Evolutionary conservation across 225 moss, liverwort and hornwort species (phyloP).

Genomic region (Marchantia paleacea): DNA sequence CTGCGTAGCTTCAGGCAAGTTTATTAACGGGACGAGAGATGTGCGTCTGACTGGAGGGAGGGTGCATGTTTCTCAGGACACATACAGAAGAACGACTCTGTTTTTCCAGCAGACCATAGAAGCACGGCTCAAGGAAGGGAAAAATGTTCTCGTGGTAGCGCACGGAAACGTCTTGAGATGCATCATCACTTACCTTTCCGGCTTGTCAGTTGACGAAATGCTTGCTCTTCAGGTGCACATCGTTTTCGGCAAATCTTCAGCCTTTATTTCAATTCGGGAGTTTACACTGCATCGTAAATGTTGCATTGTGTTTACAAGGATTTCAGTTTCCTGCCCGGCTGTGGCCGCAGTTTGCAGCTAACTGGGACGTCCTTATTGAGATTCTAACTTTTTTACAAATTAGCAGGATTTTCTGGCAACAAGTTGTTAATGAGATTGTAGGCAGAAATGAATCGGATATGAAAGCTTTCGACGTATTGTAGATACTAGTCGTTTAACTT

Average conservation of each 20-base stretch:
- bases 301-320: background rate
- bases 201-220: conserved; percentile 73
- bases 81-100: conserved; percentile 56
- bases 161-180: conserved; percentile 92
- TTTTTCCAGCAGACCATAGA: conserved; percentile 71
- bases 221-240: conserved; percentile 72
- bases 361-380: no score
- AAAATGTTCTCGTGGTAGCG: conserved; percentile 78
- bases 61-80: conserved; percentile 47
- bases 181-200: conserved; percentile 74
- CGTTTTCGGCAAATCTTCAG: background rate
- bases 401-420: no score
- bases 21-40: no score
- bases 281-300: background rate
- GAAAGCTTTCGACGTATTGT: no score
- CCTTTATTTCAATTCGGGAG: background rate
- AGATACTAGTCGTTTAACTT: no score
- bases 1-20: no score
- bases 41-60: no score
- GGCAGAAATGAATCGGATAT: no score
- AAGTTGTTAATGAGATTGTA: no score
- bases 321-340: no score
- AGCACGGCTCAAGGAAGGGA: conserved; percentile 78
- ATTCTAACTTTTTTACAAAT: no score
- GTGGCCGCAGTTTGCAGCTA: no score